These are phyloP conservation scores for Auriculariales sp. DNA, from an alignment of 768 basidiomycete genomes.

Conservation along the genomic window DNA sequence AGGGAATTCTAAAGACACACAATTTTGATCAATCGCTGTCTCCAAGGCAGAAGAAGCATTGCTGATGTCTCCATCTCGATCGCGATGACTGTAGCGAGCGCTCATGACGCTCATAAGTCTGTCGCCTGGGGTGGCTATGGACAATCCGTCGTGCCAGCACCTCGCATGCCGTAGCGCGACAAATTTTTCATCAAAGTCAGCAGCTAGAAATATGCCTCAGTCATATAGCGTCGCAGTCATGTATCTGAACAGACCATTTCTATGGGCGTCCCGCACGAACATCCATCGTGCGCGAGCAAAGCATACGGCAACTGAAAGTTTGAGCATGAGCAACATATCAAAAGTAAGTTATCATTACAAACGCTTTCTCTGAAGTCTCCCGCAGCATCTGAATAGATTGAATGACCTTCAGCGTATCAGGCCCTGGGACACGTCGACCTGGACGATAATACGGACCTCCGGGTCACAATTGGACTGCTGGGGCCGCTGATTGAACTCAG, in stretches of 20 bases:
- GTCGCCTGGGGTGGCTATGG: conserved; percentile 50
- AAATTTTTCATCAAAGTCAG: conserved; percentile 79
- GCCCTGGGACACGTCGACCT: background rate
- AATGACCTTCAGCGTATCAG: conserved; percentile 35
- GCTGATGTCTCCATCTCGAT: conserved; percentile 63
- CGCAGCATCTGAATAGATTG: conserved; percentile 59
- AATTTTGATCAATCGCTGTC: conserved; percentile 82
- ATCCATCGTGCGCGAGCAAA: conserved; percentile 63
- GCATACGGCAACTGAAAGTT: conserved; percentile 68
- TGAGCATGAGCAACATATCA: conserved; percentile 1
- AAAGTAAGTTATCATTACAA: conserved; percentile 15
- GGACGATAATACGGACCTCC: too few species aligned
- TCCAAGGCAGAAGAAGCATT: conserved; percentile 70
- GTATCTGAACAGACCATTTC: background rate
- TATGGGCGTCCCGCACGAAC: conserved; percentile 36
- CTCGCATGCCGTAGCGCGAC: conserved; percentile 73
- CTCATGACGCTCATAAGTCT: conserved; percentile 59
- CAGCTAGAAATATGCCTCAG: conserved; percentile 24
- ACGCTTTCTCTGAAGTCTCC: conserved; percentile 87
- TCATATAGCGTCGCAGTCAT: background rate
- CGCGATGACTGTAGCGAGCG: conserved; percentile 54
- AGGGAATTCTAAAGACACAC: too few species aligned
- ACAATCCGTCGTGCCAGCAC: conserved; percentile 69
- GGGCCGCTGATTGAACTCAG: conserved; percentile 49
- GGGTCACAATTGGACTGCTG: conserved; percentile 74